A percentile compares a stretch with the other conserved stretches of the same genome.
phyloP scores from a whole-genome alignment of 169 alveolate species.

The Plasmodium blacklocki region DNA sequence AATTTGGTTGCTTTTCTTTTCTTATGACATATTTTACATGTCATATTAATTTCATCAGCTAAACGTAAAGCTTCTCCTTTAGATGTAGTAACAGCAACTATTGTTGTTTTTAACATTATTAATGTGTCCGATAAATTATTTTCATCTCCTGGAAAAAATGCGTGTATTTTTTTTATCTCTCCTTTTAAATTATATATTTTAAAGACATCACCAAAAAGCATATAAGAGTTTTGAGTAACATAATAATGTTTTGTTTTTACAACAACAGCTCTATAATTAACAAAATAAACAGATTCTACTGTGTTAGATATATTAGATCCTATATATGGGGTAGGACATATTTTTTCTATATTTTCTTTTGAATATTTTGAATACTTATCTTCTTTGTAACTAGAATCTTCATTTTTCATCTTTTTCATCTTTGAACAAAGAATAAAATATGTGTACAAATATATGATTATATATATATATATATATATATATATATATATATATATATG shows the following conservation, averaged over 20 bases:
- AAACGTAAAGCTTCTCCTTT: constrained; percentile 54
- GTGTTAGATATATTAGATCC: constrained; percentile 10
- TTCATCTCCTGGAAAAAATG: constrained; percentile 66
- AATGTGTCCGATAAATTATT: constrained; percentile 49
- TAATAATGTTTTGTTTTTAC: constrained; percentile 56
- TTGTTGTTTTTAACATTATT: constrained; percentile 59
- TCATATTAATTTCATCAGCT: constrained; percentile 65
- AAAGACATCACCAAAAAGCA: constrained; percentile 70
- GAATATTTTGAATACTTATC: constrained; percentile 26
- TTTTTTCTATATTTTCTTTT: constrained; percentile 12
- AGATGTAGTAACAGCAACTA: constrained; percentile 57
- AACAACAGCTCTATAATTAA: constrained; percentile 55
- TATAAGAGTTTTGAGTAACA: constrained; percentile 55
- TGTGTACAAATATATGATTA: background rate
- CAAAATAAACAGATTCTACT: constrained; percentile 53
- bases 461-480: too few relatives aligned
- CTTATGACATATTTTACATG: constrained; percentile 54
- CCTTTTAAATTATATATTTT: constrained; percentile 65
- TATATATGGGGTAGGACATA: background rate
- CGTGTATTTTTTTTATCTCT: constrained; percentile 66
- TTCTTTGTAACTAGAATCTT: constrained; percentile 23
- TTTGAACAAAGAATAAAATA: background rate
- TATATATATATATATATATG: too few relatives aligned
- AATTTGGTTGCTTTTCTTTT: constrained; percentile 71
- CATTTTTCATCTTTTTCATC: constrained; percentile 39